Evolutionary conservation across 257 asterid genomes (phyloP).

Genomic region (Orobanche coerulescens): DNA sequence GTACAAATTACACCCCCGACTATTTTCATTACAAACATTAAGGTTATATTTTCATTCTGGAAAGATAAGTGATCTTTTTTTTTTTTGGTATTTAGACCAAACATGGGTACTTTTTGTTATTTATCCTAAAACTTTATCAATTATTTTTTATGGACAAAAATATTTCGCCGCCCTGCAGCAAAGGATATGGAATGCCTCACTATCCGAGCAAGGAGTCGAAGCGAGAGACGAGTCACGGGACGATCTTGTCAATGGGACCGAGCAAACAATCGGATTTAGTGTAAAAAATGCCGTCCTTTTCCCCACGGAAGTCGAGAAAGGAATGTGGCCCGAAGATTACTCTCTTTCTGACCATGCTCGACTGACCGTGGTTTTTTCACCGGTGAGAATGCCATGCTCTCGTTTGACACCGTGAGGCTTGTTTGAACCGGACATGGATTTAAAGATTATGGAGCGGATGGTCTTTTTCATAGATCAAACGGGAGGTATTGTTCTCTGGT

Average conservation of each 20-base stretch:
- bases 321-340: slow-evolving; percentile 92
- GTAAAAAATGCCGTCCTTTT: slow-evolving; percentile 88
- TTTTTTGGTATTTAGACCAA: too few relatives aligned
- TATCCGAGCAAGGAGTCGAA: slow-evolving; percentile 47
- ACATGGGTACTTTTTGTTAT: too few relatives aligned
- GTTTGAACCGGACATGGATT: not conserved
- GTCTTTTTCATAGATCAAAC: not conserved
- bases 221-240: slow-evolving; percentile 32
- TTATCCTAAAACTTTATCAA: too few relatives aligned
- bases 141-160: not conserved
- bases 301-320: slow-evolving; percentile 91
- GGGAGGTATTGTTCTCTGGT: not conserved
- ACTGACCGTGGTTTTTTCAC: slow-evolving; percentile 90
- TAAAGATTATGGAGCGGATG: not conserved
- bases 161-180: too few relatives aligned
- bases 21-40: too few relatives aligned
- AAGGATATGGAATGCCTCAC: slow-evolving; percentile 66
- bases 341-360: slow-evolving; percentile 96
- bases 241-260: slow-evolving; percentile 37
- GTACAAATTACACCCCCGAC: too few relatives aligned
- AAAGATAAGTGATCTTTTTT: not conserved
- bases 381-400: slow-evolving; percentile 76
- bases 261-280: slow-evolving; percentile 76
- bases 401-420: slow-evolving; percentile 35
- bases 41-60: too few relatives aligned